A percentile compares a stretch with the other conserved stretches of the same genome.
Evolutionary conservation across 139 green algal genomes (phyloP).

Genomic region (Chlamydomonas schloesseri): DNA sequence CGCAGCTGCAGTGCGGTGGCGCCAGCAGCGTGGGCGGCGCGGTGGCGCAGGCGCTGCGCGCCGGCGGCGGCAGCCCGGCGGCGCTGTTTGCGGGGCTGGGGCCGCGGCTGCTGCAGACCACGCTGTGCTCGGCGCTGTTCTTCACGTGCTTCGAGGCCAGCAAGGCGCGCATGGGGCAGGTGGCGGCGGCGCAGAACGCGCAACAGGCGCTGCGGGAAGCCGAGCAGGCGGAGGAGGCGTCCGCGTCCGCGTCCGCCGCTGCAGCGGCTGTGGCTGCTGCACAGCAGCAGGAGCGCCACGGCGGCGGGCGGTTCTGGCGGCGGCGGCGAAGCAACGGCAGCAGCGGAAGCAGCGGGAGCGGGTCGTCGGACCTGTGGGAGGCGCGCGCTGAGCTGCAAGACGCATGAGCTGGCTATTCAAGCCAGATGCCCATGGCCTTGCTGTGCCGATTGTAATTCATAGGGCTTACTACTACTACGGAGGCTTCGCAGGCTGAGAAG

Average conservation of each 20-base stretch:
- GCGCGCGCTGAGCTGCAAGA: not conserved
- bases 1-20: conserved; percentile 72
- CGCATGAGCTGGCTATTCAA: no score
- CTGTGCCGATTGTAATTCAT: no score
- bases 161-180: not conserved
- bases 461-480: no score
- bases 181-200: not conserved
- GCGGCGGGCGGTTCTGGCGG: no score
- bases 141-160: conserved; percentile 76
- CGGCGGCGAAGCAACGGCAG: no score
- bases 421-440: no score
- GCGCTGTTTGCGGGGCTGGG: conserved; percentile 66
- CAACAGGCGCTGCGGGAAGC: not conserved
- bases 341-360: no score
- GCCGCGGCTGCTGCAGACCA: conserved; percentile 73
- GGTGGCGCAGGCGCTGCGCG: not conserved
- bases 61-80: conserved; percentile 7
- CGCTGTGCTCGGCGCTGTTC: conserved; percentile 78
- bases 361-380: not conserved
- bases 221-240: not conserved
- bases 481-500: no score
- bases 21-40: conserved; percentile 12
- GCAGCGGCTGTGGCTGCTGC: no score
- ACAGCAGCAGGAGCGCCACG: not conserved
- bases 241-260: no score